Evolutionary conservation across 805 yeast genomes (phyloP), one percentile per base, ranked within the genome.

Genomic region (Yarrowia hollandica): DNA sequence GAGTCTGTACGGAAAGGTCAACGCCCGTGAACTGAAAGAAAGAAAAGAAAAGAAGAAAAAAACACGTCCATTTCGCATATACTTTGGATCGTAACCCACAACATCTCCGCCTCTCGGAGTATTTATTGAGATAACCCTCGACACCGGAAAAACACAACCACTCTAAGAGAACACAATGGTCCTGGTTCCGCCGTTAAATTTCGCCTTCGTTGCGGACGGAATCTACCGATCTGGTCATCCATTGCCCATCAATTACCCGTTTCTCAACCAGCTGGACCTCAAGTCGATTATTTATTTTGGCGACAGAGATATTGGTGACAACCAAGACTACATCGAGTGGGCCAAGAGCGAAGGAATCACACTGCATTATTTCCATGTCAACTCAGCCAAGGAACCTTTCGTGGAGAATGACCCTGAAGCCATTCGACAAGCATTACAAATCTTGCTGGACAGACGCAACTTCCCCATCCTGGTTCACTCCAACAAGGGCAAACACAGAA

Each of bases 401-500:
- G 74, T 78, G 8, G 77, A 75, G 70, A 83, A 82, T 61, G 82
- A 84, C 63, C 80, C 84, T 3, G 75, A 75, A 5, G 80, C 85
- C 1, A 78, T 90, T 60, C 75, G 81, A 6, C 60, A 63, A 8
- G 74, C 75, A 3, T 62, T 75, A 46, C 62, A 65, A 34, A 57
- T 71, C 8, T 64, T 75, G 5, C 59, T 68, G 14, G 77, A 75
- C 61, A 39, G 66, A 19, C 82, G 83, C 12, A 90, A 90, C 69
- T 89, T 86, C 69, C 99, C 99, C 1, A 82, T 92, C 11, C 75
- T 92, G 60, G 81, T 92, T 11, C 98, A 94, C 70, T 90, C 97
- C 3, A 90, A 94, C 71, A 92, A 92, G 74, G 99, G 99, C n/a
- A 94, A 94, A 71, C 99, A 92, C 70, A 74, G 99, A 39, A 91